Conservation (phyloP, 1,139 yeast genomes). For the Kodamaea sp. region DNA sequence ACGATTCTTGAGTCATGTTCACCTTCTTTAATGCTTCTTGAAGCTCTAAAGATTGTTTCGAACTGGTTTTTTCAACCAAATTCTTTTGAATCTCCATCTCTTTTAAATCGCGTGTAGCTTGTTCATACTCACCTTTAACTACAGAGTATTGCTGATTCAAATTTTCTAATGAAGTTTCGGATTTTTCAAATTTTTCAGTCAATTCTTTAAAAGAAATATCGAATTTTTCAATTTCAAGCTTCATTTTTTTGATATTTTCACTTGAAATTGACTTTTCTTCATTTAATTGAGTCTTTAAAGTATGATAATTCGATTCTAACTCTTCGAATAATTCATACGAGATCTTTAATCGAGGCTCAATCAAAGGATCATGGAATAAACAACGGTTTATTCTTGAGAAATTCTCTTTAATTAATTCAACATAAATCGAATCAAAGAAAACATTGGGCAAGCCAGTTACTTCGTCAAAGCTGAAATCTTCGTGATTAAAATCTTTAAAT, state of each 20-base stretch:
- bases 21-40: slow-evolving; percentile 27
- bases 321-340: slow-evolving; percentile 71
- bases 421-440: slow-evolving; percentile 64
- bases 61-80: slow-evolving; percentile 27
- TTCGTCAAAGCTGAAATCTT: slow-evolving; percentile 41
- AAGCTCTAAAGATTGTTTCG: slow-evolving; percentile 27
- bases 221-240: slow-evolving; percentile 25
- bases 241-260: slow-evolving; percentile 21
- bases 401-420: slow-evolving; percentile 66
- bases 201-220: slow-evolving; percentile 23
- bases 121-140: slow-evolving; percentile 6
- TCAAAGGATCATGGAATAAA: slow-evolving; percentile 67
- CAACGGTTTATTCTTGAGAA: slow-evolving; percentile 66
- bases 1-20: slow-evolving; percentile 20
- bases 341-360: slow-evolving; percentile 64
- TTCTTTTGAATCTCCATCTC: slow-evolving; percentile 9
- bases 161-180: slow-evolving; percentile 31
- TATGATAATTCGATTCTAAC: slow-evolving; percentile 41
- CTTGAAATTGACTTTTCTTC: slow-evolving; percentile 24
- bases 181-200: slow-evolving; percentile 30
- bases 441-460: slow-evolving; percentile 86
- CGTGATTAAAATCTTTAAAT: slow-evolving; percentile 56
- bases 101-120: slow-evolving; percentile 10
- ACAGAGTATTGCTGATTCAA: slow-evolving; percentile 18
- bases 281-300: slow-evolving; percentile 23